Percentiles rank a stretch among this genome's conserved stretches.
Conservation (phyloP, 306 rosid species). For the Cucumis cinereus region DNA sequence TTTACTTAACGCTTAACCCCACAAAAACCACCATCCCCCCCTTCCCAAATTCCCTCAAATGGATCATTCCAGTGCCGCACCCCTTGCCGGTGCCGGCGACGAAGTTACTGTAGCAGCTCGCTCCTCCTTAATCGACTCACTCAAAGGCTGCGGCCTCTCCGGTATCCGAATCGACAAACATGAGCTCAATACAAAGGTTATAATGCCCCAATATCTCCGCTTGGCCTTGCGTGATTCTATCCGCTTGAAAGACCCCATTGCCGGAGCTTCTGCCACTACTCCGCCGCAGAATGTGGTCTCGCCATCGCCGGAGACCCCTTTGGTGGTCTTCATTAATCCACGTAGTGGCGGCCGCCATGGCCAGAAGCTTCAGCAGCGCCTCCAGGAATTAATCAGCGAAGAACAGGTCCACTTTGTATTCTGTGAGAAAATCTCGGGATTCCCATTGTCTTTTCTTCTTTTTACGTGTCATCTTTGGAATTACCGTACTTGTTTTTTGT, state of each 20-base stretch:
- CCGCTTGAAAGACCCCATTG: slow-evolving; percentile 40
- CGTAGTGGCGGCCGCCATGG: slow-evolving; percentile 86
- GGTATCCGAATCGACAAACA: slow-evolving; percentile 66
- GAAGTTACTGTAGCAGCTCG: slow-evolving; percentile 28
- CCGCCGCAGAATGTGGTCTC: not conserved
- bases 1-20: not conserved
- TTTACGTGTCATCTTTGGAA: not conserved
- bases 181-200: slow-evolving; percentile 46
- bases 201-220: slow-evolving; percentile 77
- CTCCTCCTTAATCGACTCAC: slow-evolving; percentile 50
- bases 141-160: slow-evolving; percentile 50
- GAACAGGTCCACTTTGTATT: slow-evolving; percentile 51
- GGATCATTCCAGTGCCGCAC: not conserved
- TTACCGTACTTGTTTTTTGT: not conserved
- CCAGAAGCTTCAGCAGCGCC: slow-evolving; percentile 60
- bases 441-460: not conserved
- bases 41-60: not conserved
- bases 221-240: slow-evolving; percentile 81
- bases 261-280: slow-evolving; percentile 22
- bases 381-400: slow-evolving; percentile 65
- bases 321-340: slow-evolving; percentile 74
- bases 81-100: not conserved
- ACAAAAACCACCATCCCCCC: not conserved
- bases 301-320: slow-evolving; percentile 39
- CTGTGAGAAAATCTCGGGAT: not conserved